These are phyloP conservation scores for Geranomyces variabilis DNA, from an alignment of 192 early-diverging fungal species.

Conservation along the genomic window DNA sequence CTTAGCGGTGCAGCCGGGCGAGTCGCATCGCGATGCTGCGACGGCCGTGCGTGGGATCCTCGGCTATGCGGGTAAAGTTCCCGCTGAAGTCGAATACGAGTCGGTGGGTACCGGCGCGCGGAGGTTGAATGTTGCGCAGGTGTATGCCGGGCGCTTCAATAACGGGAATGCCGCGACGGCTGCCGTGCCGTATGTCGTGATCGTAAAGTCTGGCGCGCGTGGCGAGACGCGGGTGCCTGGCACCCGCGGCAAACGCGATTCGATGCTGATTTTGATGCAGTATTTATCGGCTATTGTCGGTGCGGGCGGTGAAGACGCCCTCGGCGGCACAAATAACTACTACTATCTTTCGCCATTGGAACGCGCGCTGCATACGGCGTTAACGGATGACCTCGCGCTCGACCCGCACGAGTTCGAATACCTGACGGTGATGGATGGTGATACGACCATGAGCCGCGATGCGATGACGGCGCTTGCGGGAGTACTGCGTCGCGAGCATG, in stretches of 20 bases:
- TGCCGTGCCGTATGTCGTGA: constrained; percentile 15
- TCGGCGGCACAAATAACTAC: neutral
- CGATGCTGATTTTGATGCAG: constrained; percentile 10
- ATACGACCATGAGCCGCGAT: neutral
- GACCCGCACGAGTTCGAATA: constrained; percentile 14
- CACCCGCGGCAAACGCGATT: constrained; percentile 19
- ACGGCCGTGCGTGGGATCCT: constrained; percentile 15
- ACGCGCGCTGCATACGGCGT: constrained; percentile 4
- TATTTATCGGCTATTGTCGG: constrained; percentile 2
- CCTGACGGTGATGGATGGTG: constrained; percentile 14
- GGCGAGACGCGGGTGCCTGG: constrained; percentile 13
- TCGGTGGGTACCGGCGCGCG: constrained; percentile 10
- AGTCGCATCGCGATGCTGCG: constrained; percentile 11
- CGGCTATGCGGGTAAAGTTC: neutral
- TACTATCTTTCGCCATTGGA: neutral
- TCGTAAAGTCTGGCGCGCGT: constrained; percentile 8
- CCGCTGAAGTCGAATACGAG: neutral
- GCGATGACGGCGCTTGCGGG: constrained; percentile 6
- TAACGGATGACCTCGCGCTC: neutral
- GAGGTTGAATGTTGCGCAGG: neutral
- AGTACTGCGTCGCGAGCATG: neutral
- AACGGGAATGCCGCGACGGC: neutral
- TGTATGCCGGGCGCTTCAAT: neutral
- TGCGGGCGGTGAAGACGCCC: neutral
- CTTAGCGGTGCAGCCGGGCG: constrained; percentile 10